phyloP scores from a whole-genome alignment of 768 basidiomycete species.

The Tremella mesenterica region DNA sequence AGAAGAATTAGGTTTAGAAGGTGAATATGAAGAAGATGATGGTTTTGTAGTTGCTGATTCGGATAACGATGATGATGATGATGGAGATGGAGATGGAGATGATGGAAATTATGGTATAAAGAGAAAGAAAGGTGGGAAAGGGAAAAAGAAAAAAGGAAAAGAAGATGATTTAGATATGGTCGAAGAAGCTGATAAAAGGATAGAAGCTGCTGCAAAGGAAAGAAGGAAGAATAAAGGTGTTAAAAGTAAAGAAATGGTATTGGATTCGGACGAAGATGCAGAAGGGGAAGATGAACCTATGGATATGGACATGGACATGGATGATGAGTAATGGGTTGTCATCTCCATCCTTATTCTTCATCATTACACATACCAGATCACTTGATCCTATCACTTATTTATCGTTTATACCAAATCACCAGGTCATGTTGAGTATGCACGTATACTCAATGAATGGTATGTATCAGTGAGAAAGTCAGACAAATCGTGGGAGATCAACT shows the following conservation, averaged over 20 bases:
- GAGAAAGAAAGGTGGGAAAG: constrained; percentile 4
- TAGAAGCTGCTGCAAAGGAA: constrained; percentile 30
- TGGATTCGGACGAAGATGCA: constrained; percentile 11
- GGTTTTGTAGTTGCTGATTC: constrained; percentile 42
- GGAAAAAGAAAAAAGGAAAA: constrained; percentile 10
- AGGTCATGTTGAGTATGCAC: no score
- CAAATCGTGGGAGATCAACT: no score
- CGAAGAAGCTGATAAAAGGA: constrained; percentile 36
- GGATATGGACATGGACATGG: constrained; percentile 6
- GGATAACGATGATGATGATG: constrained; percentile 24
- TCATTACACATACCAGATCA: no score
- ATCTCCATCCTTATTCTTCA: no score
- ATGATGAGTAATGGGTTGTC: constrained; percentile 2
- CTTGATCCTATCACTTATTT: no score
- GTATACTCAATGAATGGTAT: no score
- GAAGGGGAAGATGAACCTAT: constrained; percentile 1
- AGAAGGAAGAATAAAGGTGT: constrained; percentile 22
- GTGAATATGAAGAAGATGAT: constrained; percentile 40
- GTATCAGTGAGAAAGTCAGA: no score
- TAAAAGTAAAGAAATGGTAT: background rate
- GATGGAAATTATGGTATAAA: constrained; percentile 3
- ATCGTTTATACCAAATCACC: no score
- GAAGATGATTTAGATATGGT: constrained; percentile 29
- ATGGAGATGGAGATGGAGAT: no score
- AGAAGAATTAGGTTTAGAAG: constrained; percentile 6